Evolutionary conservation across 225 moss, liverwort and hornwort species (phyloP), one percentile per base, ranked within the genome.

Genomic region (Anthoceros angustus): DNA sequence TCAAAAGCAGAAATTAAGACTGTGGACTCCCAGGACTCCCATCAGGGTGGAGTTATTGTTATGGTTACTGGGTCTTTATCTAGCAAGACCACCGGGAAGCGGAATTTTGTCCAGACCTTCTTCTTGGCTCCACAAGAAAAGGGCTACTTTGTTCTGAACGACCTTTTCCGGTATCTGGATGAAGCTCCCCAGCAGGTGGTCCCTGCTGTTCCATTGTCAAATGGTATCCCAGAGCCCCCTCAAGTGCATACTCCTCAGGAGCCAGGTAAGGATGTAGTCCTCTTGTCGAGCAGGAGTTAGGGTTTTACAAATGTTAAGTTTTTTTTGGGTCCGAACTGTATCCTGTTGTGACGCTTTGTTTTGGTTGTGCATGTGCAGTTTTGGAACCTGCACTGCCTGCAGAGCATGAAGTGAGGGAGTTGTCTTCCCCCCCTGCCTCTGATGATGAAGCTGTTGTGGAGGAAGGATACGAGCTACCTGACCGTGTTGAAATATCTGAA

Each of bases 101-200:
- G 79, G 15, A 87, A 84, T 43, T 95, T 95, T 40, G 86, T 88
- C 2, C 95, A 95, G 72, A 91, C 86, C 67, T 95, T 95, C 63
- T 95, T 95, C 64, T 72, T 95, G 75, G 95, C 95, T 9, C 95
- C 95, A 0, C 95, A 95, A 68, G 91, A 88, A 79, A 91, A 91
- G 43, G 95, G 94, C 1, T 94, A 94, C 63, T 94, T 84, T 7
- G 90, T 94, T 4, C 45, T 94, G 43, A 94, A 94, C 43, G 90
- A 94, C 23, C 76, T 90, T 42, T 83, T 90, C 67, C 86, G 94
- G 4, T 94, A 83, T 62, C 66, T 88, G 32, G 87, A 90, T 42
- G 84, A 79, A 50, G 84, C 81, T 63, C 62, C 79, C 15, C 68
- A 74, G 12, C 72, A 60, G 32, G 42, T 64, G 62, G 75, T 42